Base-by-base conservation (phyloP, 176 grass and related monocot genomes). In the Pontederia paniculata region DNA sequence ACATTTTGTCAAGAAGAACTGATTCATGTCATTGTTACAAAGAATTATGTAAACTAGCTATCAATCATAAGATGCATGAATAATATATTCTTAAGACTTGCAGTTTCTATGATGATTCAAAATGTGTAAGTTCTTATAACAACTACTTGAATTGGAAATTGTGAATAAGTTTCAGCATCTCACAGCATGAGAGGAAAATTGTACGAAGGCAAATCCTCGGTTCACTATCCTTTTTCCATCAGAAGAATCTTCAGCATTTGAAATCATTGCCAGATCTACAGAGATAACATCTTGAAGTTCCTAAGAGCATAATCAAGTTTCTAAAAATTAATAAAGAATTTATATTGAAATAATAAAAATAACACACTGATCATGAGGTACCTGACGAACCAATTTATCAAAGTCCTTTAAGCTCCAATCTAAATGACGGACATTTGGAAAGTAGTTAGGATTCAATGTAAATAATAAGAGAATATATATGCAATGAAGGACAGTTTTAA, bases 161-260 rank as follows among this genome's bases (percentile, higher is more conserved):
- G 15, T 9, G 2, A 21, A 22, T 21, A 65, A 50, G 8, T n/a
- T 31, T 62, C 42, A 61, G 55, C 61, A 45, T 65, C 88, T 76
- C 78, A 94, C 88, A 50, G 73, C 71, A 78, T 88, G 88, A 70
- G 83, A 88, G 62, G 80, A 65, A 73, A 88, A 94, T 42, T 50
- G 83, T 49, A 94, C 83, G 55, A 94, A 84, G 49, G 71, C 88
- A 88, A 88, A 88, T 49, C 88, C 88, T 59, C 88, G 62, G 54
- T 94, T 88, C 46, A 81, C 46, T 71, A 60, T 68, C 20, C 52
- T 84, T 73, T 72, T 94, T 9, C 50, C 73, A 16, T 46, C 48
- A 62, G 65, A 76, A 68, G 80, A 79, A 68, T 72, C 23, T 50
- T 23, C 67, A 78, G 9, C 9, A 65, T 54, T 67, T 73, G 67